Evolutionary conservation across 148 eudicot species (phyloP).

Genomic region (Amaranthus cruentus): DNA sequence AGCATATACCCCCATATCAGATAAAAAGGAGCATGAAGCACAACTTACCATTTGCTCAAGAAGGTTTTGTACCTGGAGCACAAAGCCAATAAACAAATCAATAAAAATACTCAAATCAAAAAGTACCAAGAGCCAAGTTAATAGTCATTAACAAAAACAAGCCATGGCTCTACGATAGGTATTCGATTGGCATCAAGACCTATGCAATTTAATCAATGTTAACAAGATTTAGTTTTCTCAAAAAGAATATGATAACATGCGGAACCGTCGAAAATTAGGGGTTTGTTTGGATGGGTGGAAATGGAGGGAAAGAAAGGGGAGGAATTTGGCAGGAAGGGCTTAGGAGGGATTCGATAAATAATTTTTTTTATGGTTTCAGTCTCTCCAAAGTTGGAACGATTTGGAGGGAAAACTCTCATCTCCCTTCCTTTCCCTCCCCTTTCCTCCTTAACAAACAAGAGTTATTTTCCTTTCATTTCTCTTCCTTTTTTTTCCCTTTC

Average conservation of each 20-base stretch:
- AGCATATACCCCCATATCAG: slow-evolving; percentile 1
- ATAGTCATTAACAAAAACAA: background rate
- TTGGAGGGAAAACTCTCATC: too few species aligned
- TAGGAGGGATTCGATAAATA: too few species aligned
- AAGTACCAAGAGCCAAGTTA: background rate
- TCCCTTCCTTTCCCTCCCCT: too few species aligned
- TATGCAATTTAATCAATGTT: background rate
- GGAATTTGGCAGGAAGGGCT: too few species aligned
- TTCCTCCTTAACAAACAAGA: too few species aligned
- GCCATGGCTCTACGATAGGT: background rate
- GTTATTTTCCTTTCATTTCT: too few species aligned
- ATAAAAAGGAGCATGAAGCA: background rate
- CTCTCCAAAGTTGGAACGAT: too few species aligned
- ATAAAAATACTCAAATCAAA: slow-evolving; percentile 8
- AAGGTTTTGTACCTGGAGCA: slow-evolving; percentile 53
- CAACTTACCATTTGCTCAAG: slow-evolving; percentile 51
- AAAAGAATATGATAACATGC: background rate
- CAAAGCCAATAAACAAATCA: slow-evolving; percentile 3
- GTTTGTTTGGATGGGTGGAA: too few species aligned
- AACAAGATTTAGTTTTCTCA: background rate
- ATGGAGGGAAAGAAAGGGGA: too few species aligned
- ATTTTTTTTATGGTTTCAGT: too few species aligned
- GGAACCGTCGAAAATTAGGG: too few species aligned
- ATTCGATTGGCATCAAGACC: background rate
- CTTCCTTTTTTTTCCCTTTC: too few species aligned